These are phyloP conservation scores for Ceriops decandra DNA, from an alignment of 345 rosid genomes.

Conservation along the genomic window DNA sequence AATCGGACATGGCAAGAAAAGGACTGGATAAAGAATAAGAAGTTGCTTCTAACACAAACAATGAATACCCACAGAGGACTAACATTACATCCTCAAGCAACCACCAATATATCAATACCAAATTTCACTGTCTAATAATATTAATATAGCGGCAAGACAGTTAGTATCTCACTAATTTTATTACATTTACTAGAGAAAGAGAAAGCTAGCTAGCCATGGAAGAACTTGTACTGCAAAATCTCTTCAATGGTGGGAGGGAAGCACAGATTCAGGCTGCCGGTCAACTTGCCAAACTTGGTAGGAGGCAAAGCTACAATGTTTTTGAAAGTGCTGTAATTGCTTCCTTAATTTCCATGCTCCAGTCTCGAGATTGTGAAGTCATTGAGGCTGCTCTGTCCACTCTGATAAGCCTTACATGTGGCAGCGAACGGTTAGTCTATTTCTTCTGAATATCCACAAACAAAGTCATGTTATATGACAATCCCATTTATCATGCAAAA, in stretches of 20 bases:
- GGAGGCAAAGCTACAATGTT: conserved; percentile 53
- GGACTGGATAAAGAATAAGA: conserved; percentile 20
- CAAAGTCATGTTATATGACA: too few species aligned
- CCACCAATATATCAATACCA: conserved; percentile 24
- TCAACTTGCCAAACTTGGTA: conserved; percentile 43
- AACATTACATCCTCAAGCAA: conserved; percentile 56
- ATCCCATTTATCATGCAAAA: too few species aligned
- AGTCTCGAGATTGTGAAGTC: conserved; percentile 55
- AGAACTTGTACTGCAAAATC: conserved; percentile 47
- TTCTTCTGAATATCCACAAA: too few species aligned
- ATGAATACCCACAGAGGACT: conserved; percentile 63
- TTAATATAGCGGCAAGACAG: background rate
- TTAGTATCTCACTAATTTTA: background rate
- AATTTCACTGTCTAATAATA: conserved; percentile 14
- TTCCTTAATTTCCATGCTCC: conserved; percentile 69
- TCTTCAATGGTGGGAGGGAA: conserved; percentile 49
- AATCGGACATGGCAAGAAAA: conserved; percentile 31
- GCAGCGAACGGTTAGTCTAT: conserved; percentile 65
- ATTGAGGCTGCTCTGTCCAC: conserved; percentile 68
- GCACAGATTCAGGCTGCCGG: conserved; percentile 60
- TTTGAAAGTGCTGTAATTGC: conserved; percentile 59
- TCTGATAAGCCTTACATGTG: conserved; percentile 76
- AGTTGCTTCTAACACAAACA: conserved; percentile 83
- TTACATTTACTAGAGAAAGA: background rate
- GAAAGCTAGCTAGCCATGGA: conserved; percentile 39